These are phyloP conservation scores for Magnaporthiopsis poae DNA, from an alignment of 2,329 filamentous ascomycete genomes.

Conservation along the genomic window DNA sequence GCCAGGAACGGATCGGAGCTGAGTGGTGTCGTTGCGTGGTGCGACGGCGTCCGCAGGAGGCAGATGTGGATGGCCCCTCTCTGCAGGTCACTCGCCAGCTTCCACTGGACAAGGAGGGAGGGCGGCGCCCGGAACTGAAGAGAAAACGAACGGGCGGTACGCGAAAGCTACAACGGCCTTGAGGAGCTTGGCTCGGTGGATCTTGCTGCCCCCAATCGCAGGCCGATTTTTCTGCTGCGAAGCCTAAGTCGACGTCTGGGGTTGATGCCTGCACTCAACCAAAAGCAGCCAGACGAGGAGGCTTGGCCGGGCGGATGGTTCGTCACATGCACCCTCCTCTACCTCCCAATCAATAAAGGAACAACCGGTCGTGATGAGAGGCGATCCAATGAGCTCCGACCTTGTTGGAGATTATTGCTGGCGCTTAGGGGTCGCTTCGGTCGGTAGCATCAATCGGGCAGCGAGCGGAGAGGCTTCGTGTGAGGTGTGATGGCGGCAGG, in stretches of 20 bases:
- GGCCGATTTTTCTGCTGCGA: neutral
- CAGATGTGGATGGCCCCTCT: neutral
- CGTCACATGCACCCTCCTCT: constrained; percentile 8
- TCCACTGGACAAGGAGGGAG: neutral
- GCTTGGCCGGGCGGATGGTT: neutral
- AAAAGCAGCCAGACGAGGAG: neutral
- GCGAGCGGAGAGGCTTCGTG: neutral
- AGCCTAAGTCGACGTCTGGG: constrained; percentile 2
- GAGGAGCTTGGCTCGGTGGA: neutral
- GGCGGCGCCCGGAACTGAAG: neutral
- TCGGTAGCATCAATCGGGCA: neutral
- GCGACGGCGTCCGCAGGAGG: neutral
- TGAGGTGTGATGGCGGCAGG: neutral
- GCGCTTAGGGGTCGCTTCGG: neutral
- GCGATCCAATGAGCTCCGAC: neutral
- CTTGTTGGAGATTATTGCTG: neutral
- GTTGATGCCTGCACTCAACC: constrained; percentile 1
- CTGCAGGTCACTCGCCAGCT: neutral
- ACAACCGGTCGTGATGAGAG: neutral
- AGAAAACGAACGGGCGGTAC: neutral
- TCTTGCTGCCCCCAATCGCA: neutral
- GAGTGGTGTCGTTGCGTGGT: neutral
- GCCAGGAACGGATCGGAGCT: constrained; percentile 1
- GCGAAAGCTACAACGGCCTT: neutral
- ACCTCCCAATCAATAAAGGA: neutral